Base-by-base conservation (phyloP, 208 protist genomes). In the Trichomonas gallinae region DNA sequence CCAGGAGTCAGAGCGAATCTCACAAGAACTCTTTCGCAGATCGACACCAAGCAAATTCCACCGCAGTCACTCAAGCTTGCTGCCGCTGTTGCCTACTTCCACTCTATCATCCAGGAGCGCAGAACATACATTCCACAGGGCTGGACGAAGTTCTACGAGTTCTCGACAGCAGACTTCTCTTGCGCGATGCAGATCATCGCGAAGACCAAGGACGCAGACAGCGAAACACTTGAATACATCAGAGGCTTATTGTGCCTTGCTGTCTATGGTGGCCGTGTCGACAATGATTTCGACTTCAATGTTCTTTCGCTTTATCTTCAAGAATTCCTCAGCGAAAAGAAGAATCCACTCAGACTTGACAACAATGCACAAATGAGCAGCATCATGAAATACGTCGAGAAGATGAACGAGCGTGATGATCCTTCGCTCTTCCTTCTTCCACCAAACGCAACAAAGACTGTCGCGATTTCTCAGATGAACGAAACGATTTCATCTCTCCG, bases 61-160 rank as follows among this genome's bases (percentile, higher is more conserved):
- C n/a, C 63, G 34, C 45, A 72, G 8, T n/a, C 72, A 26, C 10
- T 97, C 0, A 97, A 97, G 23, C 97, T 97, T 46, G 97, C 97
- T 58, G 51, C 98, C 97, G 81, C 98, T 97, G 98, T 97, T 85
- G 98, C 99, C 0, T 98, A 98, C 63, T 98, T 99, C 96, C 99
- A 99, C 97, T 98, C 98, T 9, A 97, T 99, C 58, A 97, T 99
- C 63, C 99, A 99, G 97, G 99, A 99, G 97, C 98, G 99, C 9
- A 98, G 98, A 96, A 99, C 98, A 0, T 99, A 99, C 97, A 98
- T 99, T 31, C 99, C 99, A 42, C 99, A 99, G 96, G 99, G 99
- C 13, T 99, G 99, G 98, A 98, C 98, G 48, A 99, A 99, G 97
- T 98, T 98, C 96, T 99, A 99, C 98, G 99, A 99, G 97, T 98